Evolutionary conservation across 495 filamentous ascomycete genomes (phyloP).

Genomic region (Penicillium daleae): DNA sequence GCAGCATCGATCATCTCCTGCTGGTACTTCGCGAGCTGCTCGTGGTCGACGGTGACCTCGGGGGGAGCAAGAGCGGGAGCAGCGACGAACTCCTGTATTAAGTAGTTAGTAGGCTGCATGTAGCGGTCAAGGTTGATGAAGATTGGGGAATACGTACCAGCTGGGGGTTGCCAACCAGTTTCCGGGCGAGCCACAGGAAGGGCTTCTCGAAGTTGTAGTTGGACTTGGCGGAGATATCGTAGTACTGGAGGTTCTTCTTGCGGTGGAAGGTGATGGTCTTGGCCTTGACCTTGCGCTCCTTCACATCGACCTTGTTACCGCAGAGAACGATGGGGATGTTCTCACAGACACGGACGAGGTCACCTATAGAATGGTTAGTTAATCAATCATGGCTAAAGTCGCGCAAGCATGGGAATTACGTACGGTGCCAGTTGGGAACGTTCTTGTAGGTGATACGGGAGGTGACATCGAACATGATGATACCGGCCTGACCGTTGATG

Average conservation of each 20-base stretch:
- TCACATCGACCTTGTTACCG: slow-evolving; percentile 99
- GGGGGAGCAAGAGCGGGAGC: slow-evolving; percentile 92
- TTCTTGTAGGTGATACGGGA: slow-evolving; percentile 99
- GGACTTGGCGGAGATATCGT: slow-evolving; percentile 99
- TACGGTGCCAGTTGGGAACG: slow-evolving; percentile 99
- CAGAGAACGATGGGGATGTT: slow-evolving; percentile 98
- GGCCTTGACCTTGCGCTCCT: slow-evolving; percentile 99
- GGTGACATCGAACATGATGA: slow-evolving; percentile 99
- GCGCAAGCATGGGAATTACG: slow-evolving; percentile 41
- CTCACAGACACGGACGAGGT: slow-evolving; percentile 99
- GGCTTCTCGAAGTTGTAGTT: slow-evolving; percentile 99
- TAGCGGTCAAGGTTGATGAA: not conserved
- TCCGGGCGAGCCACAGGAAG: slow-evolving; percentile 98
- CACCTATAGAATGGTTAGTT: slow-evolving; percentile 64
- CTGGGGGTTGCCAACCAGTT: slow-evolving; percentile 91
- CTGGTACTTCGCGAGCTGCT: slow-evolving; percentile 78
- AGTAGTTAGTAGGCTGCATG: slow-evolving; percentile 22
- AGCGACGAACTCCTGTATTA: slow-evolving; percentile 88
- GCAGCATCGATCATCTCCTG: slow-evolving; percentile 87
- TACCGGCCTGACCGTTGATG: slow-evolving; percentile 99
- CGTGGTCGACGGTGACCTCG: slow-evolving; percentile 82
- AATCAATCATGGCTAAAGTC: slow-evolving; percentile 6
- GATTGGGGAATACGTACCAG: slow-evolving; percentile 63
- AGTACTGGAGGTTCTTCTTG: slow-evolving; percentile 99
- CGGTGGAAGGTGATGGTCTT: slow-evolving; percentile 99